Evolutionary conservation across 768 basidiomycete genomes (phyloP).

Genomic region (Leccinum rimulosum): DNA sequence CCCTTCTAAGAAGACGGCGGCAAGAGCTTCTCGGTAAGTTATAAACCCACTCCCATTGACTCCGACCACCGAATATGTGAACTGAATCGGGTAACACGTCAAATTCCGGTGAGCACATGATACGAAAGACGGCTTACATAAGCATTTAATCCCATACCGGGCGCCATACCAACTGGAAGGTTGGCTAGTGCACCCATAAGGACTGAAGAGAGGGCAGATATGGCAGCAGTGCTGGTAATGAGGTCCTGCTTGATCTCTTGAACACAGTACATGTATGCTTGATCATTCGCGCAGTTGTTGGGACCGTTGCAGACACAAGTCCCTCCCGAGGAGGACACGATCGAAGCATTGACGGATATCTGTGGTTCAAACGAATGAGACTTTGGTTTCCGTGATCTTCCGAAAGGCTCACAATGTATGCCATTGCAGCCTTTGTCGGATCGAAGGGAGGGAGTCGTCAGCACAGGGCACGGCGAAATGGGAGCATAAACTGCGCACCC

Average conservation of each 20-base stretch:
- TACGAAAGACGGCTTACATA: slow-evolving; percentile 48
- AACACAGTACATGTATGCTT: slow-evolving; percentile 54
- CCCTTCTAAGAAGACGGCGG: slow-evolving; percentile 89
- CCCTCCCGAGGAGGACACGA: slow-evolving; percentile 74
- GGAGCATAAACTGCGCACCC: slow-evolving; percentile 47
- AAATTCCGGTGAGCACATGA: neutral
- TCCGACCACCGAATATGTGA: slow-evolving; percentile 86
- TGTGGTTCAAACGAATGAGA: slow-evolving; percentile 24
- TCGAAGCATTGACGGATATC: slow-evolving; percentile 86
- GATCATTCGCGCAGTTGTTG: slow-evolving; percentile 52
- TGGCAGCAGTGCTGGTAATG: slow-evolving; percentile 79
- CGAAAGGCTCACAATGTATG: slow-evolving; percentile 62
- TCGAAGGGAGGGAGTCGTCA: neutral
- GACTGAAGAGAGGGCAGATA: slow-evolving; percentile 70
- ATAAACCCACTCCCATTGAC: slow-evolving; percentile 72
- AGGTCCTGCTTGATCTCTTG: slow-evolving; percentile 68
- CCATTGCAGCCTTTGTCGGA: slow-evolving; percentile 64
- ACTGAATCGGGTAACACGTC: slow-evolving; percentile 41
- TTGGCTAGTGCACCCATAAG: slow-evolving; percentile 86
- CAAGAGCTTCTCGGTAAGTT: slow-evolving; percentile 74
- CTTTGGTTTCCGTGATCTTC: fast-evolving
- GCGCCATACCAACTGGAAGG: slow-evolving; percentile 86
- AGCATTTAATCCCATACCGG: slow-evolving; percentile 80
- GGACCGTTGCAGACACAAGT: slow-evolving; percentile 70
- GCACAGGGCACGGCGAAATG: slow-evolving; percentile 3